Evolutionary conservation across 495 filamentous ascomycete genomes (phyloP).

Genomic region (Talaromyces proteolyticus): DNA sequence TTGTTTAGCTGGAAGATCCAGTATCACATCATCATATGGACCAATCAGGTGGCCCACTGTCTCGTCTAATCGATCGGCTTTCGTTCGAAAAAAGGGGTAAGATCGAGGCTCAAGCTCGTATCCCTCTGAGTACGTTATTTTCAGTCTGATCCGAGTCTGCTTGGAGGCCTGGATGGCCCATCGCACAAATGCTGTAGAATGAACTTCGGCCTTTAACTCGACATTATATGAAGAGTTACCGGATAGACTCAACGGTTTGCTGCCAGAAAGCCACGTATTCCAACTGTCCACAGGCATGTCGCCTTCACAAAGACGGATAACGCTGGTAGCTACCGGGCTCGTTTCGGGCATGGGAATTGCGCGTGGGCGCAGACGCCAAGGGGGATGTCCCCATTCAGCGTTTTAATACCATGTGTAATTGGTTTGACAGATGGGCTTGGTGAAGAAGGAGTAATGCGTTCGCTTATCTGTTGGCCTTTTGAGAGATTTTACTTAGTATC

Average conservation of each 20-base stretch:
- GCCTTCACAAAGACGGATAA: conserved; percentile 19
- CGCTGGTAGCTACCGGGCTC: conserved; percentile 11
- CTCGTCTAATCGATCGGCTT: conserved; percentile 26
- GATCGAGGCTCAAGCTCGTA: conserved; percentile 32
- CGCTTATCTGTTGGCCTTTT: conserved; percentile 23
- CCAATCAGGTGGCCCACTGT: conserved; percentile 23
- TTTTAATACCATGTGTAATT: conserved; percentile 19
- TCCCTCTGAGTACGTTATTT: conserved; percentile 32
- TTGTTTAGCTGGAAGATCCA: conserved; percentile 10
- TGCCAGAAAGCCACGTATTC: conserved; percentile 11
- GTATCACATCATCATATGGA: conserved; percentile 22
- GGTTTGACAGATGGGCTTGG: conserved; percentile 8
- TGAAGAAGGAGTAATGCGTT: conserved; percentile 18
- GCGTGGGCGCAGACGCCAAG: conserved; percentile 26
- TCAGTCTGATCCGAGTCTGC: conserved; percentile 16
- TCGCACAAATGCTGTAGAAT: conserved; percentile 30
- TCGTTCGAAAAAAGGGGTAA: conserved; percentile 32
- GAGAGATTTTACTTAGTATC: no score
- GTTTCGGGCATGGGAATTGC: conserved; percentile 27
- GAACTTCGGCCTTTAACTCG: conserved; percentile 26
- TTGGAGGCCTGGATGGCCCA: conserved; percentile 20
- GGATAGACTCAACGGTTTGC: conserved; percentile 12
- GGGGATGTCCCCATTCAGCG: conserved; percentile 30
- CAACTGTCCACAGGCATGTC: conserved; percentile 9
- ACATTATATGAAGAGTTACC: conserved; percentile 18